Percentiles rank a stretch among this genome's conserved stretches.
phyloP scores from a whole-genome alignment of 2,329 filamentous ascomycete species.

The Ceratocystis albifundus region DNA sequence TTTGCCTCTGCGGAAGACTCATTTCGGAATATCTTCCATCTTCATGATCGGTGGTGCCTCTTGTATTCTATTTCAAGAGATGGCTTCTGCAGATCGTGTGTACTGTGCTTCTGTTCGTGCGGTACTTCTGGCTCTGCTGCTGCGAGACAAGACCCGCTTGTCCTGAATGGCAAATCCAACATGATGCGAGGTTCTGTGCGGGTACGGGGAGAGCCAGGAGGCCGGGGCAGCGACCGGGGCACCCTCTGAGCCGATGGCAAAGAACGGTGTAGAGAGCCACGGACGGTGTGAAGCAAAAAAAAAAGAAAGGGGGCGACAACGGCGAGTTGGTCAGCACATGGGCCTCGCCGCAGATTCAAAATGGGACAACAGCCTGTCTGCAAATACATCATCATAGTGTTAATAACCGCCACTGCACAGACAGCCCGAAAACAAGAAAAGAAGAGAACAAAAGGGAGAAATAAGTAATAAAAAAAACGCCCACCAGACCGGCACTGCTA shows the following conservation, averaged over 20 bases:
- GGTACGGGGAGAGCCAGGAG: not conserved
- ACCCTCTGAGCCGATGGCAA: not conserved
- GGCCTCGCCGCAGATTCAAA: not conserved
- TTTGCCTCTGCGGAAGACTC: not conserved
- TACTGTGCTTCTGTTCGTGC: no score
- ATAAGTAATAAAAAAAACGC: no score
- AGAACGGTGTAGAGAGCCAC: not conserved
- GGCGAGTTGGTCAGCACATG: not conserved
- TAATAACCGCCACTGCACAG: conserved; percentile 6
- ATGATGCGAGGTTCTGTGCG: not conserved
- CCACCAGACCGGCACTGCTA: not conserved
- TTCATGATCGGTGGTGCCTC: conserved; percentile 4
- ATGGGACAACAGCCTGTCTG: not conserved
- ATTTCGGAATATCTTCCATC: conserved; percentile 12
- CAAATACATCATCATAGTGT: not conserved
- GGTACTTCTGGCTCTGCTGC: not conserved
- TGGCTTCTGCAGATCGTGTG: conserved; percentile 1
- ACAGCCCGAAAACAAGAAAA: not conserved
- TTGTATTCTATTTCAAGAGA: conserved; percentile 5
- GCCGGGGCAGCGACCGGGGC: not conserved
- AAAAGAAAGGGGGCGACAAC: not conserved
- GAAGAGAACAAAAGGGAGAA: no score
- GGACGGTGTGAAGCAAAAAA: not conserved
- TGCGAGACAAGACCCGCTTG: not conserved
- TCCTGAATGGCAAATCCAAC: not conserved